phyloP scores from a whole-genome alignment of 441 rosid species.

The Syzygium malaccense region DNA sequence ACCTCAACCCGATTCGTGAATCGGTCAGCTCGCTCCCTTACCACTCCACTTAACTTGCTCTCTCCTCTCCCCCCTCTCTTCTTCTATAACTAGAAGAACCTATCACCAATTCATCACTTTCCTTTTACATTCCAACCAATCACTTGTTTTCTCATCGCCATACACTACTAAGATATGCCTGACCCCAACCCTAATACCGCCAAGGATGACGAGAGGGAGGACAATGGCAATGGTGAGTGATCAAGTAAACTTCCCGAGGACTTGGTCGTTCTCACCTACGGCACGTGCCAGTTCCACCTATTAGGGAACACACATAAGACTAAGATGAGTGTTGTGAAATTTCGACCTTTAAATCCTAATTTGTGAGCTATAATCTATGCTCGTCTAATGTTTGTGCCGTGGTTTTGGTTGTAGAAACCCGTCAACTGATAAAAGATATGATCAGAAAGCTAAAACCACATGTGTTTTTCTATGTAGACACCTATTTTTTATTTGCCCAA shows the following conservation, averaged over 20 bases:
- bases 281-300: no score
- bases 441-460: no score
- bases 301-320: no score
- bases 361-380: no score
- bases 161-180: constrained; percentile 22
- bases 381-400: no score
- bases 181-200: constrained; percentile 24
- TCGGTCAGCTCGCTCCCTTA: constrained; percentile 14
- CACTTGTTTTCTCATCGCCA: no score
- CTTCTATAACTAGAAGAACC: background rate
- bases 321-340: no score
- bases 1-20: constrained; percentile 8
- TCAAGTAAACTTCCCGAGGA: accelerated
- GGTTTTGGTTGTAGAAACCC: no score
- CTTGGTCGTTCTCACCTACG: no score
- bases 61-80: background rate
- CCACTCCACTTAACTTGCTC: constrained; percentile 2
- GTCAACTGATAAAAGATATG: accelerated
- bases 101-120: background rate
- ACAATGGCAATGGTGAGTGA: no score
- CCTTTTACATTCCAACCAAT: background rate
- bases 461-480: background rate
- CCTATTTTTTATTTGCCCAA: no score
- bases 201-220: constrained; percentile 24
- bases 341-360: no score